Evolutionary conservation across 1,284 basidiomycete species (phyloP), one percentile per base, ranked within the genome.

Genomic region (Ustilago sp.): DNA sequence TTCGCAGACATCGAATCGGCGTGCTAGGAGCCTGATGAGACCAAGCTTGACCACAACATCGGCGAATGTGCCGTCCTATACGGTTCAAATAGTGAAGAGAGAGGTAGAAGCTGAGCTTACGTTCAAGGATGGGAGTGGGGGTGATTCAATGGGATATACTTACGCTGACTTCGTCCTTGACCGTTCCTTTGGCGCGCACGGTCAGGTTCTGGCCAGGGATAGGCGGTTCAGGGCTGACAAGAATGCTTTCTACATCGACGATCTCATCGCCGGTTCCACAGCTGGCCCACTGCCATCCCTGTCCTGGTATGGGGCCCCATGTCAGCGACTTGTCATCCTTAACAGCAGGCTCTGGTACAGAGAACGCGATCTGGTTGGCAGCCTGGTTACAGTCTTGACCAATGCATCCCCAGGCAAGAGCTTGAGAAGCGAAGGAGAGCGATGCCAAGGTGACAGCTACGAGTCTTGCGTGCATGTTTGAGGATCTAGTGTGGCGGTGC

Each of bases 41-140:
- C 84, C 84, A 15, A 86, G 79, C 66, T 83, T 83, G 63, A 85
- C 83, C 2, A 78, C 70, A 13, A 85, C 80, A 52, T 84, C 81
- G 2, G 81, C 77, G 36, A 75, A 81, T 5, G 79, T 79, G 7
- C 84, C 84, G 28, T 83, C 76, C 78, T 68, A 64, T 28, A 15
- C 45, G 4, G 23, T 28, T 12, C 17, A 9, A 43, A 6, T n/a
- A 32, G n/a, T 8, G 45, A n/a, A 17, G 23, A 28, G 11, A 51
- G 4, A 45, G 17, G 15, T 45, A 13, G 17, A 28, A 32, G 48
- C 39, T 15, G 19, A 36, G 34, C 17, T 15, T 51, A 38, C n/a
- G 55, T 12, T 28, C 19, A 15, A 32, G 9, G 17, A 23, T 28
- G 12, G 1, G 15, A 36, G 19, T 5, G 36, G 3, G 3, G 13